Evolutionary conservation across 352 stramenopile genomes (phyloP), one percentile per base, ranked within the genome.

Genomic region (Globisporangium rhizosaccharum): DNA sequence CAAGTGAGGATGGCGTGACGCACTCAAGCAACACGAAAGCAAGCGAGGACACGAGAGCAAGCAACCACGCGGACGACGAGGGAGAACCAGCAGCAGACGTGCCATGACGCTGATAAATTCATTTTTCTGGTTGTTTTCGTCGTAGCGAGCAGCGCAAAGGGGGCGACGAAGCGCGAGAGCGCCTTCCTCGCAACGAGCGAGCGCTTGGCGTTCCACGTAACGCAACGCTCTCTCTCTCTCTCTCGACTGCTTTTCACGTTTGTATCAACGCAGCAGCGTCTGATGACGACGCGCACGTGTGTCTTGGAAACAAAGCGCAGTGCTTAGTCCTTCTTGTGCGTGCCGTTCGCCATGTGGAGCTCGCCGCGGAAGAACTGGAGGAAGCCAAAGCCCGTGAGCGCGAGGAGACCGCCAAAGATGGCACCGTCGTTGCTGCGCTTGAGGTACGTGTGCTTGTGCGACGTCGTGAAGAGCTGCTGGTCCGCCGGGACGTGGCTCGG

Each of bases 321-420:
- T 9, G 63, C 57, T 85, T 83, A 88, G 26, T 88, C 73, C 63
- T 87, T 87, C 75, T 91, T 91, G 70, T 67, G 61, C 26, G 62
- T 73, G 57, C 80, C 80, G 41, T 68, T 85, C 67, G 72, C 75
- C 82, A 92, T 92, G 74, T 64, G 75, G 57, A 85, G 50, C 65
- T 89, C 79, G n/a, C 82, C 82, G 44, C 73, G 73, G 57, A 87
- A 44, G 49, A 73, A 71, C 67, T 90, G 79, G 60, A 75, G 41
- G 49, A 89, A 76, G 50, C 82, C 82, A 36, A 92, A 12, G 55
- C 47, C 78, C 23, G 77, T 76, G 54, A 67, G 61, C n/a, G 59
- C 52, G 26, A 85, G 53, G 56, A 92, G 73, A 26, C 23, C 66
- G 9, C 25, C 37, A 53, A 74, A 63, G 45, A 89, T 67, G 1